Evolutionary conservation across 2,329 filamentous ascomycete species (phyloP).

Genomic region (Trichoderma guizhouense): DNA sequence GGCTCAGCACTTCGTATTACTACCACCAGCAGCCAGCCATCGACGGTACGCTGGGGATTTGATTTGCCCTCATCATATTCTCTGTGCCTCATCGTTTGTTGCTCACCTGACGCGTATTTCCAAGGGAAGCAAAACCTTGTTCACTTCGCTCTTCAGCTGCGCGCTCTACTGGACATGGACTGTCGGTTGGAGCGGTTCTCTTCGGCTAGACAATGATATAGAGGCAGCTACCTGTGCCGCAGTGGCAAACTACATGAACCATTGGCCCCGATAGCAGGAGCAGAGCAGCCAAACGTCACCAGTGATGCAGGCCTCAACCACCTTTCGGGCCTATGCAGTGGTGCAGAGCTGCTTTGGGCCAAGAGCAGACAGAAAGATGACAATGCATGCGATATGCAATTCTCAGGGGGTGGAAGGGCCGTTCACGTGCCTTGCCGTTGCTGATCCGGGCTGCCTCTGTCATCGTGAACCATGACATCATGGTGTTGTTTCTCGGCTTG

Average conservation of each 20-base stretch:
- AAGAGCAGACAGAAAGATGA: background rate
- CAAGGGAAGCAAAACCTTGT: background rate
- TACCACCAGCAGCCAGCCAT: background rate
- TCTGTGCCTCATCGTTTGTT: background rate
- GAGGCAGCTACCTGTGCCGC: background rate
- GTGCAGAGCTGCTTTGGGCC: background rate
- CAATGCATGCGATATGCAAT: background rate
- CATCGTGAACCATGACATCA: slow-evolving; percentile 12
- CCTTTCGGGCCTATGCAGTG: background rate
- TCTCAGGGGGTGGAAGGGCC: background rate
- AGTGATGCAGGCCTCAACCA: background rate
- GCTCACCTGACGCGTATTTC: background rate
- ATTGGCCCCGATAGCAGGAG: background rate
- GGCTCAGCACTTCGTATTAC: background rate
- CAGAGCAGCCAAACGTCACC: background rate
- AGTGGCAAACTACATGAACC: slow-evolving; percentile 4
- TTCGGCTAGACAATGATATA: background rate
- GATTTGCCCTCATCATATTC: background rate
- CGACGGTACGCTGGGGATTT: background rate
- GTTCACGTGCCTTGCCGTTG: background rate
- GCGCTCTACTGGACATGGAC: background rate
- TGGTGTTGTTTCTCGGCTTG: background rate
- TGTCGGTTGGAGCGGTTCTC: background rate
- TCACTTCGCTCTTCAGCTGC: slow-evolving; percentile 2
- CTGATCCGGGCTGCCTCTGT: background rate